Conservation (phyloP, 2,329 filamentous ascomycete species). For the Hyphodiscus sp. region DNA sequence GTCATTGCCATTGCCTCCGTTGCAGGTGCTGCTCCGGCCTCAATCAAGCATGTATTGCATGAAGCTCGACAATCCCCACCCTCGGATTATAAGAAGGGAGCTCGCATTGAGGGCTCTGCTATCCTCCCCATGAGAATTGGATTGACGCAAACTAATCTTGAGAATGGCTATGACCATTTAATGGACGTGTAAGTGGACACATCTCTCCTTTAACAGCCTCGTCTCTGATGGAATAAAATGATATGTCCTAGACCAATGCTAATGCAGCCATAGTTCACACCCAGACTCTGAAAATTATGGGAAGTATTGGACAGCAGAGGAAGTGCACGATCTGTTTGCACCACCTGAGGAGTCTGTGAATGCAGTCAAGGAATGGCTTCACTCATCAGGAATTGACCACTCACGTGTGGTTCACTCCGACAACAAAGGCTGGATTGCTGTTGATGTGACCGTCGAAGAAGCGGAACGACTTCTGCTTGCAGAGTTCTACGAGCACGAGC, state of each 20-base stretch:
- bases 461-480: conserved; percentile 30
- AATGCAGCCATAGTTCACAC: conserved; percentile 12
- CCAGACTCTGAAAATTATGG: conserved; percentile 19
- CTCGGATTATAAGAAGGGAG: conserved; percentile 15
- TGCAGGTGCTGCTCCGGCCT: conserved; percentile 6
- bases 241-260: neutral
- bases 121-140: conserved; percentile 28
- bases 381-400: conserved; percentile 26
- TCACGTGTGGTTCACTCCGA: conserved; percentile 29
- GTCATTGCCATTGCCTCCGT: conserved; percentile 7
- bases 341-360: conserved; percentile 24
- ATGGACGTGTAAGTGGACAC: conserved; percentile 20
- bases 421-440: conserved; percentile 31
- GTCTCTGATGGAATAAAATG: neutral
- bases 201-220: neutral
- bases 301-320: conserved; percentile 13
- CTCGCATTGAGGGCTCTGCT: conserved; percentile 13
- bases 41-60: conserved; percentile 12
- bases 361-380: conserved; percentile 30
- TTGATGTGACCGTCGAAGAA: conserved; percentile 31
- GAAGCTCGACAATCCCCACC: conserved; percentile 12
- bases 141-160: conserved; percentile 19
- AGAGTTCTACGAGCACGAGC: conserved; percentile 31
- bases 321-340: conserved; percentile 28
- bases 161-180: conserved; percentile 18